These are phyloP conservation scores for Globisporangium acanthophoron DNA, from an alignment of 352 stramenopile species.

Conservation along the genomic window DNA sequence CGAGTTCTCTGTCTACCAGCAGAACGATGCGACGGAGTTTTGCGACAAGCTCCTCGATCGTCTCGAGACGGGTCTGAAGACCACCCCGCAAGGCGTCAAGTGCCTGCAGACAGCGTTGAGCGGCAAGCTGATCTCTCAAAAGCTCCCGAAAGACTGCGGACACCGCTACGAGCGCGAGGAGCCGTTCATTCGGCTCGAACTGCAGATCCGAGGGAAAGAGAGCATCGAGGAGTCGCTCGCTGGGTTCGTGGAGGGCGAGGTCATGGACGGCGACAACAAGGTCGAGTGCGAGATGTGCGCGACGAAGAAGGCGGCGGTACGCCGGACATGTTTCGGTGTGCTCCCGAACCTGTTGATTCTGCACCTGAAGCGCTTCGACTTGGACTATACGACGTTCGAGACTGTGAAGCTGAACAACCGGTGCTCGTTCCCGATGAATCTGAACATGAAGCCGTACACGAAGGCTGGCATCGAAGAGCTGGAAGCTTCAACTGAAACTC, in stretches of 20 bases:
- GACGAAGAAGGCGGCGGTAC: conserved; percentile 96
- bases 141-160: conserved; percentile 86
- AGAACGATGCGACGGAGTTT: conserved; percentile 99
- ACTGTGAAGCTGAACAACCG: conserved; percentile 99
- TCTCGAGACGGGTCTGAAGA: conserved; percentile 95
- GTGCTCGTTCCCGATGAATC: conserved; percentile 95
- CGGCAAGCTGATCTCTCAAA: conserved; percentile 85
- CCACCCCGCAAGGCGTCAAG: conserved; percentile 69
- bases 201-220: conserved; percentile 97
- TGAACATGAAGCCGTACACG: conserved; percentile 99
- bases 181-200: conserved; percentile 96
- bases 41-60: conserved; percentile 98
- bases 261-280: conserved; percentile 99
- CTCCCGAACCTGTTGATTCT: conserved; percentile 97
- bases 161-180: conserved; percentile 96
- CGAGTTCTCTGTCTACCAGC: conserved; percentile 96
- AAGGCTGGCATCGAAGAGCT: conserved; percentile 95
- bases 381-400: conserved; percentile 99
- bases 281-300: conserved; percentile 96
- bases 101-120: conserved; percentile 74
- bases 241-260: conserved; percentile 96
- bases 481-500: conserved; percentile 40
- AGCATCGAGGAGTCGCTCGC: conserved; percentile 97
- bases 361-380: conserved; percentile 99
- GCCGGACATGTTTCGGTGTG: conserved; percentile 92